phyloP scores from a whole-genome alignment of 345 rosid genomes.

The Kandelia obovata region DNA sequence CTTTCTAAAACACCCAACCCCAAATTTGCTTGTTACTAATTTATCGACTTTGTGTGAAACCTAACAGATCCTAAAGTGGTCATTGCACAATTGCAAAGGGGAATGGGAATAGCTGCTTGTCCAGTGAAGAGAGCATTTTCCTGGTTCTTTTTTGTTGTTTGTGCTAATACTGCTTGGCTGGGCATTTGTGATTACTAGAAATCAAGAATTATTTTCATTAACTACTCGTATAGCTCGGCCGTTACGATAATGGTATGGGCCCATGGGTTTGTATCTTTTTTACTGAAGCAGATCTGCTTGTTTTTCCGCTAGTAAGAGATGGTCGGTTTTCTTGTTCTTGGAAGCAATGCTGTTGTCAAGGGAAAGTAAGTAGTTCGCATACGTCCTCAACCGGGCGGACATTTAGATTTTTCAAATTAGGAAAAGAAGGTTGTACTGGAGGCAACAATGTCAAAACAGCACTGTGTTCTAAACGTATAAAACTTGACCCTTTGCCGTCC shows the following conservation, averaged over 20 bases:
- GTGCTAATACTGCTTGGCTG: constrained; percentile 2
- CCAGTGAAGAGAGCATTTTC: neutral
- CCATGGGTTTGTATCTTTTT: constrained; percentile 1
- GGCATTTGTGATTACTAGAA: constrained; percentile 38
- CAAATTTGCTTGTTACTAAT: neutral
- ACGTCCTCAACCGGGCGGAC: too few species aligned
- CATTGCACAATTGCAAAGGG: neutral
- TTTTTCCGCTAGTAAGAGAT: constrained; percentile 7
- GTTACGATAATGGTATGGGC: constrained; percentile 24
- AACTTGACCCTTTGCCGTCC: constrained; percentile 2
- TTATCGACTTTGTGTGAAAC: neutral
- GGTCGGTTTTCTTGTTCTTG: neutral
- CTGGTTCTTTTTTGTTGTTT: neutral
- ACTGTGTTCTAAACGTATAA: neutral
- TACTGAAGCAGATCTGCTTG: constrained; percentile 11
- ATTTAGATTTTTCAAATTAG: too few species aligned
- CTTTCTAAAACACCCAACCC: too few species aligned
- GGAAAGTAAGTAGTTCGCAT: neutral
- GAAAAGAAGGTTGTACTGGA: neutral
- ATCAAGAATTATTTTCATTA: constrained; percentile 35
- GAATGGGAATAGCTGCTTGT: neutral
- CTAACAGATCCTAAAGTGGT: too few species aligned
- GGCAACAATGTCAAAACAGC: neutral
- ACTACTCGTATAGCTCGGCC: constrained; percentile 19
- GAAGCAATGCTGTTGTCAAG: neutral